Base-by-base conservation (phyloP, 768 basidiomycete genomes). In the Boletellus sp. region DNA sequence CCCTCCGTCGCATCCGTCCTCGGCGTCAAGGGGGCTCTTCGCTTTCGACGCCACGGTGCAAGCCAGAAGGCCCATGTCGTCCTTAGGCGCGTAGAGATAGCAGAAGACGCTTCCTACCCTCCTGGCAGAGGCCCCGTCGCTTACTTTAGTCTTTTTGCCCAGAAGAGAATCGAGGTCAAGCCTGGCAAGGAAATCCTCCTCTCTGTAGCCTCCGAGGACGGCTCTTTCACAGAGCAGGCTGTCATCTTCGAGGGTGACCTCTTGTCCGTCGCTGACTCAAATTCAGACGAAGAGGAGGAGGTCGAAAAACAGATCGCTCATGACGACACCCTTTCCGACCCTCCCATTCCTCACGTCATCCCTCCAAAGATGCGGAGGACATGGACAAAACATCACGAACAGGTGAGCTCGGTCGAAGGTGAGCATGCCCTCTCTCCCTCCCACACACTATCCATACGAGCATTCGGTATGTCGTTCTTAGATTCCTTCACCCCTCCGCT, bases 131-230 rank as follows among this genome's bases (percentile, higher is more conserved):
- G 63, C 20, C 59, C 67, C 24, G 61, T 77, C 48, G 74, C 78
- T 34, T 78, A 77, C 63, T 87, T 84, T 61, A 79, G 75, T 60
- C 70, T 87, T 12, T 83, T 84, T 62, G 82, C 85, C 4, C 76
- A 78, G 58, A 87, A 87, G 71, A 71, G 80, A 52, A 81, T 87
- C 62, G 81, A 81, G 61, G 77, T 85, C 58, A 84, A 78, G 61
- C 80, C 84, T 12, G 85, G 85, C 50, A 84, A 84, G 66, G 82
- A 84, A 68, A 78, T 87, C 45, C 72, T 85, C 41, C 73, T 87
- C 47, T 75, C 83, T 6, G 70, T 87, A 31, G 75, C 74, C 35
- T 72, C 75, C 23, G 75, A 70, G 24, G 76, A 83, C 55, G 78
- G 78, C 35, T 60, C 68, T 12, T 78, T 79, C 66, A 75, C 78